Conservation (phyloP, 2,329 filamentous ascomycete species). For the Nemania abortiva region DNA sequence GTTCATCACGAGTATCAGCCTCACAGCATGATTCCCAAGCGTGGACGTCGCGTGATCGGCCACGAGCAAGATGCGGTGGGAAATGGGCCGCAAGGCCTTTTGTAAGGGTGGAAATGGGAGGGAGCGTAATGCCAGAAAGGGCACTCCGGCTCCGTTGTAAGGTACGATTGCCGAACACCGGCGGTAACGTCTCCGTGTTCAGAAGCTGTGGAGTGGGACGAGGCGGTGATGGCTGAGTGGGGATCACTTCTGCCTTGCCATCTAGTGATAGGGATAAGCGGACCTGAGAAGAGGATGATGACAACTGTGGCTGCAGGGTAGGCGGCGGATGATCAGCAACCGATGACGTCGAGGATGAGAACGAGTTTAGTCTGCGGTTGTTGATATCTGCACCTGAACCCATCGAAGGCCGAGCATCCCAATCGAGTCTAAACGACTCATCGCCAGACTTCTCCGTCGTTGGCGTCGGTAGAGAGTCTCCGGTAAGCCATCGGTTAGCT, state of each 20-base stretch:
- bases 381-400: slow-evolving; percentile 19
- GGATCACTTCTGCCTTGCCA: slow-evolving; percentile 88
- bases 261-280: slow-evolving; percentile 87
- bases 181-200: slow-evolving; percentile 60
- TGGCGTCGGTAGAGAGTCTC: slow-evolving; percentile 65
- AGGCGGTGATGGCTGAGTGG: slow-evolving; percentile 77
- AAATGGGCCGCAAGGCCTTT: slow-evolving; percentile 63
- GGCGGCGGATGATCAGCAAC: slow-evolving; percentile 54
- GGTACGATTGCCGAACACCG: slow-evolving; percentile 61
- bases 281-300: slow-evolving; percentile 64
- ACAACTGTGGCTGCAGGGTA: slow-evolving; percentile 54
- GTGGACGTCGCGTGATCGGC: slow-evolving; percentile 86
- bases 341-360: slow-evolving; percentile 58
- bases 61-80: slow-evolving; percentile 70
- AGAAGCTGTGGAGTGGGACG: slow-evolving; percentile 65
- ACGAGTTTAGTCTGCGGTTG: slow-evolving; percentile 57
- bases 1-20: slow-evolving; percentile 79
- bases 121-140: slow-evolving; percentile 68
- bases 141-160: slow-evolving; percentile 80
- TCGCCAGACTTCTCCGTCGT: slow-evolving; percentile 55
- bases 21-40: slow-evolving; percentile 94
- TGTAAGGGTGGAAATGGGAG: slow-evolving; percentile 66
- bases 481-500: slow-evolving; percentile 68
- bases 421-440: slow-evolving; percentile 61
- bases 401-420: slow-evolving; percentile 20